Base-by-base conservation (phyloP, 805 yeast species). In the Starmerella floricola region DNA sequence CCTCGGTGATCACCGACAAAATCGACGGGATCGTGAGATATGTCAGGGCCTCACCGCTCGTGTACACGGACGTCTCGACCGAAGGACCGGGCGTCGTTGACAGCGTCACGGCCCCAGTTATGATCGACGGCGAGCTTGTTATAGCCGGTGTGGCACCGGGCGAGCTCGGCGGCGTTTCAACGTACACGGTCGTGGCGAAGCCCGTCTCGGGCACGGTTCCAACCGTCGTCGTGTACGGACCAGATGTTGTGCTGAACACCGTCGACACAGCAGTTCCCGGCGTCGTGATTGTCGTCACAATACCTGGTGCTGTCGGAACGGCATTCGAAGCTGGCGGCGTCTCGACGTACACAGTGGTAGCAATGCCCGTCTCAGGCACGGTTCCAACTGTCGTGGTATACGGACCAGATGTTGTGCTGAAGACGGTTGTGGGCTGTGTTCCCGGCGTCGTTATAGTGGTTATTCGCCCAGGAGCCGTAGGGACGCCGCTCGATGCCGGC, bases 1-100 rank as follows among this genome's bases (percentile, higher is more conserved):
- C 46, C 32, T 16, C 46, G 11, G 46, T 53, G 37, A 38, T 42
- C 20, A 41, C 21, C 26, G 42, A 50, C 44, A 23, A 27, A 30
- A 44, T 43, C 31, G 47, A 42, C 21, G 45, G 47, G 28, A 19
- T 21, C 28, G 42, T 43, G 32, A 34, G 37, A 30, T 30, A 39
- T n/a, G 44, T 40, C 17, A 43, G 31, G 13, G 16, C 29, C n/a
- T 40, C 15, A 10, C 19, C 19, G 11, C 32, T 11, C 13, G 46
- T 33, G 36, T 18, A 11, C n/a, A 35, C 29, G 3, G 29, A 8
- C 11, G 48, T 40, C 10, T 27, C 18, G 11, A 31, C 19, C 15
- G 28, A 2, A 3, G 45, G 37, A 8, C 26, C 26, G 6, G 26
- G 26, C 26, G 26, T 23, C 26, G 26, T 23, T 6, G 10, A 8